Base-by-base conservation (phyloP, 805 yeast species). In the Candida golubevii region DNA sequence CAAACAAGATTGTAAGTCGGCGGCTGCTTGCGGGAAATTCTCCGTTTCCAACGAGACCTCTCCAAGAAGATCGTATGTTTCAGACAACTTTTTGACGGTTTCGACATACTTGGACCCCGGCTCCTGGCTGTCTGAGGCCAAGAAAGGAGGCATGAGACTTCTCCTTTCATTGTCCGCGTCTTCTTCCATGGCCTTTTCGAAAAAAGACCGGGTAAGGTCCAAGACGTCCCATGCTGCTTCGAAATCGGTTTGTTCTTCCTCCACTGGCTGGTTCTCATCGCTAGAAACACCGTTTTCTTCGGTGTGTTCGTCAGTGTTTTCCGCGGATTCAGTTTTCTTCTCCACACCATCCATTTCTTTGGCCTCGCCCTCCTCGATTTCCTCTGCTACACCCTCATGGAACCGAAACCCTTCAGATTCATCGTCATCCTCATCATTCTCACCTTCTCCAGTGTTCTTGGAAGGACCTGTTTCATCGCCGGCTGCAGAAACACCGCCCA, bases 11-110 rank as follows among this genome's bases (percentile, higher is more conserved):
- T 72, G 67, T 45, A 88, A 79, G 61, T 90, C 96, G 14, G 67
- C 67, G 0, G 83, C 77, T 0, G 97, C 87, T 61, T 88, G 95
- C 12, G 71, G 65, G 62, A 89, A 89, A 62, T 88, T 87, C 55
- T 91, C 97, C 1, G 93, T 79, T 59, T 91, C 99, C 36, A 90
- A 70, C 0, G 96, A 83, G 8, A 90, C 85, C 59, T 91, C 97
- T 29, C 98, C 98, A 13, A 89, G 70, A 9, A 90, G 63, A 57
- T 85, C 90, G 59, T 82, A 85, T 1, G 83, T 77, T 45, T 87
- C 90, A 0, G 90, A 80, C 18, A 89, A 67, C 50, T 80, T 85
- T 54, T 72, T 69, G 45, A 73, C 66, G 26, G 73, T 50, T 27
- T 57, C 59, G 11, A 71, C 61, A 29, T 57, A 61, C 14, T 67